Base-by-base conservation (phyloP, 306 rosid genomes). In the Malus sylvestris region DNA sequence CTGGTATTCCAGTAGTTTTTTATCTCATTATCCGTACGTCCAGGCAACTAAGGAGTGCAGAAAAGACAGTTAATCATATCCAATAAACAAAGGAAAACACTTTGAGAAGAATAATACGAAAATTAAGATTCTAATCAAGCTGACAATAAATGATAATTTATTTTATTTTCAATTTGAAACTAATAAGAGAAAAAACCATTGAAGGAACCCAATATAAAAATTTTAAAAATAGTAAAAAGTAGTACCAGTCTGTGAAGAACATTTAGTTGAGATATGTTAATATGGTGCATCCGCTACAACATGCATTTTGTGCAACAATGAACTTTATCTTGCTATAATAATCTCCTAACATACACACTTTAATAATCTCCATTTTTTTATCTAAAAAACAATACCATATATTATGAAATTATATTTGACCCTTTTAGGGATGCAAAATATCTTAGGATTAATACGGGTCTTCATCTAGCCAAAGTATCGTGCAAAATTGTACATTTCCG, bases 1-100 rank as follows among this genome's bases (percentile, higher is more conserved):
- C 99, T 93, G 73, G 99, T 92, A 81, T 96, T 96, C 99, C 99
- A 96, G 86, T 91, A 96, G 82, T 96, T 96, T 88, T 96, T 96
- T 81, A 96, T 96, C 89, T 96, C 99, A 72, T 96, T 96, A 85
- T 96, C 99, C 4, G 99, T 96, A 60, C 99, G 99, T 44, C 99
- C 99, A 62, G 97, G 97, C 78, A 96, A 86, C 99, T 96, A 75
- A 83, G 69, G 74, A 72, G 84, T 74, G 75, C 23, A 82, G 74
- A 83, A 81, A 67, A 72, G 77, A 79, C 25, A 10, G 72, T 75
- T n/a, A 59, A 79, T 32, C 68, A 80, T 23, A 20, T 66, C 49
- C 70, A 14, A 66, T 30, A 64, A 33, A 35, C 49, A 66, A 66
- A 19, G 49, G 70, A 19, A 61, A 18, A 66, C 1, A 66, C 74